phyloP scores from a whole-genome alignment of 2,329 filamentous ascomycete genomes.

The Hypocreales sp. region DNA sequence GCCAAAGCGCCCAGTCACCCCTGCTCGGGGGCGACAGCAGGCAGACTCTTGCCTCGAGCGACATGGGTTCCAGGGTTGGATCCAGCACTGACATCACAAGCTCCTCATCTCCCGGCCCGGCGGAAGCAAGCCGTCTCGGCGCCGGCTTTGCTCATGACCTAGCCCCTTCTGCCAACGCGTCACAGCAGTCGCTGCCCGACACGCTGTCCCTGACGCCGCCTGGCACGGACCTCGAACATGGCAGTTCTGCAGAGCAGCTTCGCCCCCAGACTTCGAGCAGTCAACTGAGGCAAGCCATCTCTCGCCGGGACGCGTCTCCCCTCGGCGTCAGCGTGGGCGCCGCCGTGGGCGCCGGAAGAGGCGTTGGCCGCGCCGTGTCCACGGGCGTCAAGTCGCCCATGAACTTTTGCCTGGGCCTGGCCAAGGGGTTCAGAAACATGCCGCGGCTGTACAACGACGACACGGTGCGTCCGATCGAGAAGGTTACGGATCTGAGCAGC shows the following conservation, averaged over 20 bases:
- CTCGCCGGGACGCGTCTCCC: conserved; percentile 7
- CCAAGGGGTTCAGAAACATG: conserved; percentile 78
- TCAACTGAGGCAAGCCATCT: conserved; percentile 5
- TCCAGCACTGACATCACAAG: conserved; percentile 3
- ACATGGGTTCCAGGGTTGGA: conserved; percentile 2
- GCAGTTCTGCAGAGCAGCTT: not conserved
- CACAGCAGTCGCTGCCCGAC: conserved; percentile 1
- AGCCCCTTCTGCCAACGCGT: not conserved
- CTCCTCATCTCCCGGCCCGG: not conserved
- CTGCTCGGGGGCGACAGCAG: conserved; percentile 3
- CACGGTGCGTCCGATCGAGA: conserved; percentile 61
- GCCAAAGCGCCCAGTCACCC: conserved; percentile 1
- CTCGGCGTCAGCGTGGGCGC: conserved; percentile 30
- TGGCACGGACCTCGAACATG: not conserved
- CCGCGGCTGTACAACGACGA: conserved; percentile 76
- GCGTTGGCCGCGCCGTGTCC: conserved; percentile 55
- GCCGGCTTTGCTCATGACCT: not conserved
- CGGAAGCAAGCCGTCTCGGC: not conserved
- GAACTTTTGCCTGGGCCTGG: conserved; percentile 69
- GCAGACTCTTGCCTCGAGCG: conserved; percentile 2
- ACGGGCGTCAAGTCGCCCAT: conserved; percentile 69
- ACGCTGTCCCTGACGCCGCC: not conserved
- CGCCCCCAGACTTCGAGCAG: conserved; percentile 2
- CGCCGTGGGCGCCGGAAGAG: conserved; percentile 49
- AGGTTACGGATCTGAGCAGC: conserved; percentile 61